Conservation (phyloP, 1,284 basidiomycete genomes). For the Moesziomyces antarcticus region DNA sequence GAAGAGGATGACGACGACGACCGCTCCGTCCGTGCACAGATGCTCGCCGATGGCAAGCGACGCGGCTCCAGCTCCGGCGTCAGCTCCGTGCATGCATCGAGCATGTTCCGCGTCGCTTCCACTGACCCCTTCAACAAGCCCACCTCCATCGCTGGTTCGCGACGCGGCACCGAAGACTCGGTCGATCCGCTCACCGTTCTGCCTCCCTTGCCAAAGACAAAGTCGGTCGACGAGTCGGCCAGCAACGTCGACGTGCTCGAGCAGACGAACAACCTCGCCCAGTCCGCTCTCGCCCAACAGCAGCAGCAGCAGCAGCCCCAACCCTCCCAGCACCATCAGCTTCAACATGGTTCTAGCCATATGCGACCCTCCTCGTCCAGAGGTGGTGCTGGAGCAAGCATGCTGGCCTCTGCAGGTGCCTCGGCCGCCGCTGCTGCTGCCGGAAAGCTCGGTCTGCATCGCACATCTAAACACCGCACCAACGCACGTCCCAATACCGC, state of each 20-base stretch:
- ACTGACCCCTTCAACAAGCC: constrained; percentile 37
- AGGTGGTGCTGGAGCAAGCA: constrained; percentile 36
- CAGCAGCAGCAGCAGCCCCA: constrained; percentile 15
- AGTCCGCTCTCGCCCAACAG: constrained; percentile 30
- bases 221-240: constrained; percentile 23
- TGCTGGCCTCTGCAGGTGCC: constrained; percentile 51
- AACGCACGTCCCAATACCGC: constrained; percentile 55
- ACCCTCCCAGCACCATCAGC: constrained; percentile 8
- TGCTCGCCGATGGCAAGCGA: constrained; percentile 21
- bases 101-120: constrained; percentile 41
- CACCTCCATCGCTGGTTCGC: constrained; percentile 26
- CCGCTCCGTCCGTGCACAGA: constrained; percentile 13
- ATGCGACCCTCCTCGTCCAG: constrained; percentile 28
- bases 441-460: constrained; percentile 56
- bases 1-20: constrained; percentile 55
- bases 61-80: constrained; percentile 40
- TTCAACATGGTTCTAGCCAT: constrained; percentile 5
- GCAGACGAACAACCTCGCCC: constrained; percentile 39
- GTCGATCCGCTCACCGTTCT: constrained; percentile 37
- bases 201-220: constrained; percentile 23
- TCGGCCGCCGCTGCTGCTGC: constrained; percentile 58
- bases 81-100: constrained; percentile 32
- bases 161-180: constrained; percentile 48
- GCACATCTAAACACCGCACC: constrained; percentile 44
- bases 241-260: constrained; percentile 44